A percentile compares a stretch with the other conserved stretches of the same genome.
These are phyloP conservation scores for Termitomyces sp. DNA, from an alignment of 768 basidiomycete species.

Conservation along the genomic window DNA sequence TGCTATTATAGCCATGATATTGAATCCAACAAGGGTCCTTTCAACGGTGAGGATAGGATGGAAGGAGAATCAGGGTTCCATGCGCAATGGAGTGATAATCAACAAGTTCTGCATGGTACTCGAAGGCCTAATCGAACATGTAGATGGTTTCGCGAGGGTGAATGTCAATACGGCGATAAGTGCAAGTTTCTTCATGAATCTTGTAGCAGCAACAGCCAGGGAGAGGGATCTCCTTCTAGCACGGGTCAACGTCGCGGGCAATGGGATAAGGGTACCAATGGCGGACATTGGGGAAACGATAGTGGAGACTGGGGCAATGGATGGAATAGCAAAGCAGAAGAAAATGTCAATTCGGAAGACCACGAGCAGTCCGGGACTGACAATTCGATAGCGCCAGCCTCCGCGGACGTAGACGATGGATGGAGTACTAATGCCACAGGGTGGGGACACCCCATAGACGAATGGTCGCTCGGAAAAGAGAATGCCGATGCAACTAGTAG, in stretches of 20 bases:
- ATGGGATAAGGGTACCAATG: background rate
- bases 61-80: background rate
- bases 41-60: background rate
- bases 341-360: background rate
- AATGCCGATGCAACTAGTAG: background rate
- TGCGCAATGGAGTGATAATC: background rate
- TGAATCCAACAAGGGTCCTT: background rate
- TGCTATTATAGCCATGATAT: conserved; percentile 11
- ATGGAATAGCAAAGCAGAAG: background rate
- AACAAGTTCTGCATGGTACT: background rate
- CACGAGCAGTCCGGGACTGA: background rate
- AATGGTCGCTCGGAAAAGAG: background rate
- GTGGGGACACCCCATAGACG: background rate
- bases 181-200: conserved; percentile 6
- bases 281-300: conserved; percentile 8
- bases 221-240: background rate
- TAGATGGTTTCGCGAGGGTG: conserved; percentile 2
- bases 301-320: background rate
- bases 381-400: background rate
- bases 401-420: conserved; percentile 2
- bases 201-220: background rate
- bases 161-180: conserved; percentile 3
- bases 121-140: background rate
- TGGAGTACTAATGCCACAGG: conserved; percentile 4
- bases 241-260: background rate